phyloP scores from a whole-genome alignment of 371 early-diverging fungal genomes.

The Chytridiales sp. region DNA sequence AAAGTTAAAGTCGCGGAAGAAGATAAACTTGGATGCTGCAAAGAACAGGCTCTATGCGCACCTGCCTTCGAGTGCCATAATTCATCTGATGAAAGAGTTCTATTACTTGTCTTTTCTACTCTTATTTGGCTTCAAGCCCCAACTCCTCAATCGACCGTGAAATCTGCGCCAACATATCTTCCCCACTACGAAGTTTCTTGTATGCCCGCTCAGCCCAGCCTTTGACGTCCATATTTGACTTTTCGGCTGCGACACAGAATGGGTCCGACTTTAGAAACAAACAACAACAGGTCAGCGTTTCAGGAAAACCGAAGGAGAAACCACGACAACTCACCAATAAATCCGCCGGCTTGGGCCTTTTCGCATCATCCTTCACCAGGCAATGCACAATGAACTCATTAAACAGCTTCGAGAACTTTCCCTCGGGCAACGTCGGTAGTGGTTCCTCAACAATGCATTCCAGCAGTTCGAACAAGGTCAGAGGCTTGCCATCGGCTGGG shows the following conservation, averaged over 20 bases:
- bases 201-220: constrained; percentile 33
- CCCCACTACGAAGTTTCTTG: no score
- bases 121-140: no score
- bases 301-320: neutral
- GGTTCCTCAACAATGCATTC: constrained; percentile 92
- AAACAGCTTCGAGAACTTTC: constrained; percentile 73
- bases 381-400: constrained; percentile 76
- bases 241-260: constrained; percentile 27
- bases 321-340: constrained; percentile 48
- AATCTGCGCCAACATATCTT: no score
- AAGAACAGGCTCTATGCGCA: no score
- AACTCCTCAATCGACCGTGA: no score
- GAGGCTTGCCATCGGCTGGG: constrained; percentile 45
- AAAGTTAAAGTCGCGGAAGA: no score
- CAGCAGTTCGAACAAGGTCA: constrained; percentile 85
- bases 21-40: no score
- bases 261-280: constrained; percentile 27
- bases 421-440: constrained; percentile 74
- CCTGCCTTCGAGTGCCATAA: no score
- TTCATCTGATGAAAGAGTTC: no score
- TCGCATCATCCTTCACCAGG: constrained; percentile 71
- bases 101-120: no score
- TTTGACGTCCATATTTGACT: constrained; percentile 31
- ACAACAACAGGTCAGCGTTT: constrained; percentile 1
- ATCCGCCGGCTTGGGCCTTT: constrained; percentile 71